Evolutionary conservation across 1,284 basidiomycete species (phyloP).

Genomic region (Rhodotorula sp.): DNA sequence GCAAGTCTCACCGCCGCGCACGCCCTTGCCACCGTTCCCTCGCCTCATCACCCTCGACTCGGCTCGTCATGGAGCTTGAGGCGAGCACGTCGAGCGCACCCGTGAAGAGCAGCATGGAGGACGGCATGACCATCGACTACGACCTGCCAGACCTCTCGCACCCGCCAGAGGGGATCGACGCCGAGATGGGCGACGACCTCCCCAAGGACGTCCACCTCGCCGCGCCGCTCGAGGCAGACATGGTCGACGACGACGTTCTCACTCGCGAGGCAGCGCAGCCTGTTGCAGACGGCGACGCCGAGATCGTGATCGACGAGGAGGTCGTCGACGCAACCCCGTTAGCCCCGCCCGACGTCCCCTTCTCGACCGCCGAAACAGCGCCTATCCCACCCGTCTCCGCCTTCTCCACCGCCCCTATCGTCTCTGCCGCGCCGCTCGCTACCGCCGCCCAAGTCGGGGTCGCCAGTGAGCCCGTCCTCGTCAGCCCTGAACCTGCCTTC

Average conservation of each 20-base stretch:
- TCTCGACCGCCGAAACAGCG: not conserved
- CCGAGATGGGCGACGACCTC: conserved; percentile 21
- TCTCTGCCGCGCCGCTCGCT: not conserved
- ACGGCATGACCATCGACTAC: conserved; percentile 30
- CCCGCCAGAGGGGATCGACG: conserved; percentile 4
- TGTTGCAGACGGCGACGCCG: not conserved
- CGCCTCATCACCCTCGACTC: not conserved
- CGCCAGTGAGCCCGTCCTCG: not conserved
- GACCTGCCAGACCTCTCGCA: not conserved
- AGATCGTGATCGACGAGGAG: not conserved
- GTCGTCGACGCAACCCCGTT: not conserved
- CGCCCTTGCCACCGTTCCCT: no score
- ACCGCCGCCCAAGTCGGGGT: not conserved
- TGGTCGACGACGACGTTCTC: conserved; percentile 6
- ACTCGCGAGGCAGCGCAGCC: not conserved
- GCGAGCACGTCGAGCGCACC: not conserved
- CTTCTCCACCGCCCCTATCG: not conserved
- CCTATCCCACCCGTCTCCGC: not conserved
- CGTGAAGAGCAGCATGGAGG: not conserved
- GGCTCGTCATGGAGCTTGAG: conserved; percentile 12
- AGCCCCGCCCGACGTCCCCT: not conserved
- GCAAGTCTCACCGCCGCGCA: not conserved
- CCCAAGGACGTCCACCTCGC: conserved; percentile 2
- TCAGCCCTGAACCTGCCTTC: not conserved
- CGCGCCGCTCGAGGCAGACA: conserved; percentile 7